A percentile compares a stretch with the other conserved stretches of the same genome.
Evolutionary conservation across 2,329 filamentous ascomycete genomes (phyloP).

Genomic region (Monosporascus sp.): DNA sequence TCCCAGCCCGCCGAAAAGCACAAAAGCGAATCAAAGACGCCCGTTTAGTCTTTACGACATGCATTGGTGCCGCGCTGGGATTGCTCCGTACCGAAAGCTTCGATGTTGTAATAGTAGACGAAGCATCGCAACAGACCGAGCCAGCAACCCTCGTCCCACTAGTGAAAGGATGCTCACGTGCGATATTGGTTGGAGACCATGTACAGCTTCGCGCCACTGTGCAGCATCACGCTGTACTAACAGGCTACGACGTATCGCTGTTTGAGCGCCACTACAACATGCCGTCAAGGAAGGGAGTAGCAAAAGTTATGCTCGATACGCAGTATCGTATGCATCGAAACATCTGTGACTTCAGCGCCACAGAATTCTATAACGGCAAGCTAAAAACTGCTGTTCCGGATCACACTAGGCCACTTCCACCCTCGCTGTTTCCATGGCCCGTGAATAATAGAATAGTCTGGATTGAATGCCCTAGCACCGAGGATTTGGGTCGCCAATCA

Average conservation of each 20-base stretch:
- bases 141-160: slow-evolving; percentile 34
- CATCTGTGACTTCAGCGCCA: slow-evolving; percentile 35
- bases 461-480: slow-evolving; percentile 28
- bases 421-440: slow-evolving; percentile 13
- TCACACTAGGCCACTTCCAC: slow-evolving; percentile 15
- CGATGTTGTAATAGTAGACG: slow-evolving; percentile 37
- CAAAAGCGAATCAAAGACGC: slow-evolving; percentile 30
- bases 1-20: slow-evolving; percentile 29
- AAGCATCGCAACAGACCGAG: slow-evolving; percentile 43
- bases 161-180: slow-evolving; percentile 36
- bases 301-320: slow-evolving; percentile 36
- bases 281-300: slow-evolving; percentile 9
- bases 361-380: slow-evolving; percentile 33
- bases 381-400: slow-evolving; percentile 28
- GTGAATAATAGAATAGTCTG: slow-evolving; percentile 23
- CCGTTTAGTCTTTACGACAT: slow-evolving; percentile 39
- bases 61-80: slow-evolving; percentile 35
- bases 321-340: slow-evolving; percentile 39
- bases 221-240: slow-evolving; percentile 26
- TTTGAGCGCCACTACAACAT: slow-evolving; percentile 36
- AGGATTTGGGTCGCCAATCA: slow-evolving; percentile 33
- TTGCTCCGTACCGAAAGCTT: slow-evolving; percentile 34
- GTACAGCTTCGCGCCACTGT: slow-evolving; percentile 41
- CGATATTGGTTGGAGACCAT: slow-evolving; percentile 40
- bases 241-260: slow-evolving; percentile 36